Evolutionary conservation across 768 basidiomycete genomes (phyloP), one percentile per base, ranked within the genome.

Genomic region (Lentinula guzmanii): DNA sequence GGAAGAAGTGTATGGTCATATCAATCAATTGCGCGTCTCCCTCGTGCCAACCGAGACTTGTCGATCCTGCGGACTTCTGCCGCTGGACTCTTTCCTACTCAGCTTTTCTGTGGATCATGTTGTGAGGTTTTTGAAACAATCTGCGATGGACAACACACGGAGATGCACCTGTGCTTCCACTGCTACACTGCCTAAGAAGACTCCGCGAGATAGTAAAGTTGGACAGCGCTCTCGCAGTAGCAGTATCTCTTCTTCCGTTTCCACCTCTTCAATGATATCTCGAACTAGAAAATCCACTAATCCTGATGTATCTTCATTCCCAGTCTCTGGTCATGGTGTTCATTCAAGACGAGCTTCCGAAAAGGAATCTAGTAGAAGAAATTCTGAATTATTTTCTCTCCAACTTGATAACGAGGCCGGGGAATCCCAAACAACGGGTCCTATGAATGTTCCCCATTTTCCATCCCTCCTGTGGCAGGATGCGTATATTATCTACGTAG

Each of bases 251-350:
- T 69, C 76, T 18, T 64, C 76, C 10, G 77, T 79, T 2, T 67
- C 76, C 1, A 71, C 74, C 2, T 84, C 84, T 1, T 83, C 86
- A 5, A 69, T 74, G 13, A 75, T 78, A 21, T 71, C 78, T 5
- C 79, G 83, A 58, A 77, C 82, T 51, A 76, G 83, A 60, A 67
- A 84, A 15, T 80, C 82, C 4, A 74, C 82, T 18, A 70, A 73
- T 54, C 79, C 73, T 21, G 84, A 86, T 58, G 69, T 77, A 0
- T 73, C 82, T 5, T 76, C 82, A 8, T 94, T 92, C 69, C 92
- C 92, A 10, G 82, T 94, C 24, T 93, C 89, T 5, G 90, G 80
- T 2, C 91, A 91, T 67, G 93, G 89, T 18, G 81, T 88, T 42
- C 84, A 92, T 69, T 86, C 89, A 28, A 81, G 90, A 51, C 79